Conservation (phyloP, 208 protist species). For the Wallacemonas sp. region DNA sequence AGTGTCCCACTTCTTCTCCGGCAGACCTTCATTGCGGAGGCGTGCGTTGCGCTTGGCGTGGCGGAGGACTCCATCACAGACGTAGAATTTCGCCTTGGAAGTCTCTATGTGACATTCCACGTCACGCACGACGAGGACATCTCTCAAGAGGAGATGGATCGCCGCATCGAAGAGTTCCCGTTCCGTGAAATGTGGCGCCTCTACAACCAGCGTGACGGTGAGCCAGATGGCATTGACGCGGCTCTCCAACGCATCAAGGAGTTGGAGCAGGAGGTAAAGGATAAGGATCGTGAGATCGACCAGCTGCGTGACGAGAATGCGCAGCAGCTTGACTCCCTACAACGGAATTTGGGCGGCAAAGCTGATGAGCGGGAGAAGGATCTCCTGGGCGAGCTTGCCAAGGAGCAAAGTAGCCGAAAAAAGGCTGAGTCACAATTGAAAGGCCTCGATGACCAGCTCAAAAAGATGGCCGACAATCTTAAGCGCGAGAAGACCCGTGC, state of each 20-base stretch:
- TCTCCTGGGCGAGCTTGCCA: conserved; percentile 38
- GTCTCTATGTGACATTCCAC: conserved; percentile 81
- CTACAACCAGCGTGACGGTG: conserved; percentile 63
- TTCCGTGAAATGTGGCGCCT: conserved; percentile 82
- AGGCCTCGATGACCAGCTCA: conserved; percentile 44
- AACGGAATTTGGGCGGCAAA: conserved; percentile 33
- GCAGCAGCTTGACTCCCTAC: conserved; percentile 26
- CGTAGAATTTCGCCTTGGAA: conserved; percentile 71
- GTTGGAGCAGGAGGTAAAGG: conserved; percentile 54
- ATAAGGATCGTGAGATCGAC: conserved; percentile 41
- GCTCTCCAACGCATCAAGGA: conserved; percentile 52
- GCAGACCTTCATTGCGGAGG: conserved; percentile 57
- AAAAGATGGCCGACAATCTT: conserved; percentile 50
- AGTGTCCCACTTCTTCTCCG: conserved; percentile 30
- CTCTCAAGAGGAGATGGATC: conserved; percentile 64
- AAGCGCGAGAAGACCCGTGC: conserved; percentile 62
- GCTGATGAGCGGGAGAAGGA: conserved; percentile 30
- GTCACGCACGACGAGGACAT: conserved; percentile 80
- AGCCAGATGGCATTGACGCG: conserved; percentile 55
- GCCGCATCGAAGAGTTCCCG: conserved; percentile 68
- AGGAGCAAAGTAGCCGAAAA: conserved; percentile 41
- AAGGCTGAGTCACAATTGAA: conserved; percentile 36
- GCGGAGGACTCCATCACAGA: conserved; percentile 35
- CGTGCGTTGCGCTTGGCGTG: conserved; percentile 42
- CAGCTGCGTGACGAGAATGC: conserved; percentile 33